A percentile compares a stretch with the other conserved stretches of the same genome.
Evolutionary conservation across 192 early-diverging fungal genomes (phyloP).

Genomic region (Paraglomus brasilianum): DNA sequence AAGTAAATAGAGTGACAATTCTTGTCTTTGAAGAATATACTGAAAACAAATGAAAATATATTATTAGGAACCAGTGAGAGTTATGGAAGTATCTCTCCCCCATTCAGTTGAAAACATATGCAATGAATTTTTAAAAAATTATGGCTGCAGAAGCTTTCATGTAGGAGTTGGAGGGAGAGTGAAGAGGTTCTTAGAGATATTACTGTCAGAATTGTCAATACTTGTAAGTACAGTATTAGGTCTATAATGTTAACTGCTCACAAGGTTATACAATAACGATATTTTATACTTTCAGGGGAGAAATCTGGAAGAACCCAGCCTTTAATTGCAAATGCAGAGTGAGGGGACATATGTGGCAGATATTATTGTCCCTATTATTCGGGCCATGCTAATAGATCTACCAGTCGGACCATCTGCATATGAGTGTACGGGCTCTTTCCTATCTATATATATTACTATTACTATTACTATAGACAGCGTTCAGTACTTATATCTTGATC

Average conservation of each 20-base stretch:
- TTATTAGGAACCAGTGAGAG: constrained; percentile 9
- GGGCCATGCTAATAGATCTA: constrained; percentile 13
- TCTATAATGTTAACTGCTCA: no score
- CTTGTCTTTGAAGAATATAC: constrained; percentile 7
- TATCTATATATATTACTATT: no score
- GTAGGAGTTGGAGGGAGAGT: constrained; percentile 13
- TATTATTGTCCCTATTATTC: constrained; percentile 16
- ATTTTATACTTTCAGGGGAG: constrained; percentile 15
- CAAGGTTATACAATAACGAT: no score
- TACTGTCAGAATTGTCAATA: constrained; percentile 13
- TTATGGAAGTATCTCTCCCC: constrained; percentile 17
- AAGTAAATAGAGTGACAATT: background rate
- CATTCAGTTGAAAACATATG: constrained; percentile 15
- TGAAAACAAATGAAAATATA: constrained; percentile 21
- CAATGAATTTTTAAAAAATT: constrained; percentile 17
- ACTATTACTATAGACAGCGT: no score
- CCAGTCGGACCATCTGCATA: constrained; percentile 13
- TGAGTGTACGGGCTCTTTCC: no score
- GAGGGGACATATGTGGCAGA: constrained; percentile 16
- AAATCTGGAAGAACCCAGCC: constrained; percentile 6
- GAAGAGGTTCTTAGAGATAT: constrained; percentile 20
- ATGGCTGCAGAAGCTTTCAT: constrained; percentile 16
- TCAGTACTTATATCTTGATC: no score
- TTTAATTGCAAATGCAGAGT: constrained; percentile 11
- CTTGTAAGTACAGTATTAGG: no score